Base-by-base conservation (phyloP, 345 rosid species). In the Lumnitzera littorea region DNA sequence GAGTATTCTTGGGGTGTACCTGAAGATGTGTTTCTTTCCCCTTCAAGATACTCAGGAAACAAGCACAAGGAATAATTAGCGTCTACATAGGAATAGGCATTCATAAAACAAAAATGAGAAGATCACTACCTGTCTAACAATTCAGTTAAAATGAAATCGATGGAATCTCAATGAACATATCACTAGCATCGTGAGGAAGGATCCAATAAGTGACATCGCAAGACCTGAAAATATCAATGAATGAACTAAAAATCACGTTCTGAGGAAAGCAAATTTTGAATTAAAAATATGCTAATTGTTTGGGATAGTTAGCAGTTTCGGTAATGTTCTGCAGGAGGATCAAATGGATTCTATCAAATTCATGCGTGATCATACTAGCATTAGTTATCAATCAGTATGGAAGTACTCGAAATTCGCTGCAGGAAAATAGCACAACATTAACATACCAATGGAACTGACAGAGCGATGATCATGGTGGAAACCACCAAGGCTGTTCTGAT, bases 121-220 rank as follows among this genome's bases (percentile, higher is more conserved):
- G n/a, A 36, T 0, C 2, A 36, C 20, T 20, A 0, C n/a, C 36
- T 2, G 15, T 1, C 27, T 20, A 3, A 17, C 14, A 24, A 5
- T n/a, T 15, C 15, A 24, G 3, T 5, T 41, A 11, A 20, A 46
- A 16, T 25, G 63, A 67, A 55, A 13, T 43, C 20, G 24, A 52
- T 36, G 5, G 43, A 36, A 36, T 36, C 5, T 9, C 43, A 9
- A 36, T 36, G 43, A 56, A 76, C 92, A 73, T 79, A 89, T 96
- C 70, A 92, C 91, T 54, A 92, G 91, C 96, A 89, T 89, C 51
- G 96, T 85, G 64, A 92, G 83, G 64, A 87, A 75, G 31, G 96
- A 89, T 79, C 96, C 96, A 43, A 89, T 85, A 66, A 92, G 61
- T 24, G 96, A 87, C 96, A 92, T 78, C 52, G 87, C 85, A 62